These are phyloP conservation scores for Ustilago sp. DNA, from an alignment of 1,284 basidiomycete species.

Conservation along the genomic window DNA sequence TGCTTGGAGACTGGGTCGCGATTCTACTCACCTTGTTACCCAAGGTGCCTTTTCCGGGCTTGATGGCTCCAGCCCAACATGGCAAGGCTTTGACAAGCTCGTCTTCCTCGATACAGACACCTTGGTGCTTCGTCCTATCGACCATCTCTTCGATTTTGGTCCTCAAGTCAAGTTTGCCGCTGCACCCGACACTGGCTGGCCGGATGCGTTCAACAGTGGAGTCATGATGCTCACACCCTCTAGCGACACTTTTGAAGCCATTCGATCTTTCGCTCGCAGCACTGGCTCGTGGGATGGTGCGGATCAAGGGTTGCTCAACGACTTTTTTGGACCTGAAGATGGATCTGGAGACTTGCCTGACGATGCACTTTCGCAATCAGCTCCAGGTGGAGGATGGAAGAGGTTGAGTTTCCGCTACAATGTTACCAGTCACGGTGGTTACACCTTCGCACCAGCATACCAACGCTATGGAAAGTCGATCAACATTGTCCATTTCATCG, in stretches of 20 bases:
- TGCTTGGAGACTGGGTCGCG: slow-evolving; percentile 80
- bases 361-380: slow-evolving; percentile 9
- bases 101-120: slow-evolving; percentile 97
- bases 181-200: slow-evolving; percentile 96
- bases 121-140: slow-evolving; percentile 76
- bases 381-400: slow-evolving; percentile 81
- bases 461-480: slow-evolving; percentile 89
- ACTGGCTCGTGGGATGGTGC: slow-evolving; percentile 96
- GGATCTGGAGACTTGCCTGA: slow-evolving; percentile 65
- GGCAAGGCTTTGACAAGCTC: slow-evolving; percentile 83
- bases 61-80: slow-evolving; percentile 8
- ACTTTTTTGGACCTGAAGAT: slow-evolving; percentile 77
- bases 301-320: slow-evolving; percentile 94
- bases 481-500: slow-evolving; percentile 92
- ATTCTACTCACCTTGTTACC: slow-evolving; percentile 29
- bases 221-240: slow-evolving; percentile 88
- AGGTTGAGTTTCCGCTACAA: slow-evolving; percentile 87
- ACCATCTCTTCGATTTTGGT: slow-evolving; percentile 55
- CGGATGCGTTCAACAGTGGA: slow-evolving; percentile 98
- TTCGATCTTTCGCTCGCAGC: slow-evolving; percentile 77
- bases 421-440: slow-evolving; percentile 95
- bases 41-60: slow-evolving; percentile 13
- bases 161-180: slow-evolving; percentile 75
- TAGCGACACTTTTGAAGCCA: slow-evolving; percentile 81
- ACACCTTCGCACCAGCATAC: slow-evolving; percentile 96